Conservation (phyloP, 2,329 filamentous ascomycete genomes). For the Penicillium palitans region DNA sequence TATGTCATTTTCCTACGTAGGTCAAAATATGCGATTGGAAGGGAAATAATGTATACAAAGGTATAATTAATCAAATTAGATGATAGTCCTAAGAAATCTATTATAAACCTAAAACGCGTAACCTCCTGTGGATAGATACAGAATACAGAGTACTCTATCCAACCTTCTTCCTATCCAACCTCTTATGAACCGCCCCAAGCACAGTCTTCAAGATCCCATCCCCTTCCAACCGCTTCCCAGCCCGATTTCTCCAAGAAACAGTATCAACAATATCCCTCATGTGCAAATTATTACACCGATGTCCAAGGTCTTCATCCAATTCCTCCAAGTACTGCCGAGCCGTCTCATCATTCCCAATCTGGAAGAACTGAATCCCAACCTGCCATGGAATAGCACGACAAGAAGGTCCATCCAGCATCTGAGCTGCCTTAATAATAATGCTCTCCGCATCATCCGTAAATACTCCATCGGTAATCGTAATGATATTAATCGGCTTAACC, state of each 20-base stretch:
- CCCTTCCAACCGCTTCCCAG: constrained; percentile 58
- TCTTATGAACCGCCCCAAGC: constrained; percentile 70
- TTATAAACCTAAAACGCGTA: constrained; percentile 1
- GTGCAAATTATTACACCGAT: constrained; percentile 44
- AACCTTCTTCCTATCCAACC: constrained; percentile 12
- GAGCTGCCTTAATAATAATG: constrained; percentile 66
- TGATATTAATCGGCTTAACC: constrained; percentile 82
- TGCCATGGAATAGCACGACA: constrained; percentile 74
- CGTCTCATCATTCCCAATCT: constrained; percentile 72
- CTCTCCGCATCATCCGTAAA: constrained; percentile 76
- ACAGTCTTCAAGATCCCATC: constrained; percentile 79
- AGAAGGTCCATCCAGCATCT: constrained; percentile 62
- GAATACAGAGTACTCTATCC: too few species aligned
- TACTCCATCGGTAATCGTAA: constrained; percentile 86
- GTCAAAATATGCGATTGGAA: constrained; percentile 1
- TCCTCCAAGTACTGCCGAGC: constrained; percentile 67
- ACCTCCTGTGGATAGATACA: too few species aligned
- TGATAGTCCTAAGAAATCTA: background rate
- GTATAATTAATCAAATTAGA: background rate
- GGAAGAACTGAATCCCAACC: constrained; percentile 93
- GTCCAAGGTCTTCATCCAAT: constrained; percentile 71
- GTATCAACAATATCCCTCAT: constrained; percentile 91
- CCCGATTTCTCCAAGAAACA: constrained; percentile 65
- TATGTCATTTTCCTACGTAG: constrained; percentile 1
- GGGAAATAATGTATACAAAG: background rate